Base-by-base conservation (phyloP, 768 basidiomycete genomes). In the Myochromella boudieri region DNA sequence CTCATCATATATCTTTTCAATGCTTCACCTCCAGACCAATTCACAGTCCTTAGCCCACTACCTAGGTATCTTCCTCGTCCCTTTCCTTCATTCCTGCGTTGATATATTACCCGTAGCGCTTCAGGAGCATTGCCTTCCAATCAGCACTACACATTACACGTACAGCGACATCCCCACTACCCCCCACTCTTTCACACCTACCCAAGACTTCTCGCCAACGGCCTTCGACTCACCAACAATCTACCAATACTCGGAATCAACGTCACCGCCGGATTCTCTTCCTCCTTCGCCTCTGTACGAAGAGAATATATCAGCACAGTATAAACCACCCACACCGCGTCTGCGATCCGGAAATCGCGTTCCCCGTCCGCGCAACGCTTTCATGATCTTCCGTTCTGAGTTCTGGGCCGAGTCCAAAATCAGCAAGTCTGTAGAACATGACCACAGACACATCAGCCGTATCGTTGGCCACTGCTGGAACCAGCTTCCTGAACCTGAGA, bases 301-400 rank as follows among this genome's bases (percentile, higher is more conserved):
- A 21, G 38, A 24, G 4, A 40, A 25, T 6, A 29, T 38, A 9
- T 25, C 28, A 18, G 34, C 42, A 9, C 21, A 44, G 6, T 27
- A 36, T 27, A 15, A 59, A 21, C 48, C 60, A 18, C 37, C 52
- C 12, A 45, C 44, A 27, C 37, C 45, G 21, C 54, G 53, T n/a
- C 37, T 58, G 40, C 54, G 70, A 53, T 67, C 68, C 48, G 65
- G 67, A 8, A 72, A 71, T 27, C 82, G 82, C 60, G 78, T 91
- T 28, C 82, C 82, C 25, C 82, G 91, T 11, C 91, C 91, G 1
- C 76, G 86, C 45, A 95, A 94, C 59, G 85, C 90, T 8, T 95
- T 92, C 73, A 90, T 84, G 71, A 75, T 84, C 60, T 84, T 77
- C 61, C 75, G 82, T 17, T 83, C 78, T 20, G 78, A 75, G 45